Conservation (phyloP, 2,329 filamentous ascomycete genomes). For the Penicillium sp. region DNA sequence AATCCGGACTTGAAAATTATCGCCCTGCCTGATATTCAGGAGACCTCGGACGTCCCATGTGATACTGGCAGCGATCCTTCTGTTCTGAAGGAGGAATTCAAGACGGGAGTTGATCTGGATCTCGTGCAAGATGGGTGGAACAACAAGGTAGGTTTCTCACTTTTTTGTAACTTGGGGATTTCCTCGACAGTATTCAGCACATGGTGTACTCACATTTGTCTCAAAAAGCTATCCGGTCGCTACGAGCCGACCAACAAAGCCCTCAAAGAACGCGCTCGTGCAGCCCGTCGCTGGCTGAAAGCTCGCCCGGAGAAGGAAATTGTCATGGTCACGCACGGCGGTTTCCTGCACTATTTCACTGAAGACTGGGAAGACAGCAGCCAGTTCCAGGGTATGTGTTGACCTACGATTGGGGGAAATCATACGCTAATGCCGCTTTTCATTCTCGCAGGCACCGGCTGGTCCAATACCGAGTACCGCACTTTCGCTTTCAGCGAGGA, state of each 20-base stretch:
- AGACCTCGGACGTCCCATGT: conserved; percentile 70
- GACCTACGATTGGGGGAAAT: background rate
- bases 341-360: conserved; percentile 79
- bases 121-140: conserved; percentile 68
- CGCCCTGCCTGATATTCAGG: conserved; percentile 73
- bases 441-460: conserved; percentile 59
- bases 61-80: conserved; percentile 65
- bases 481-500: conserved; percentile 62
- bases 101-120: conserved; percentile 60
- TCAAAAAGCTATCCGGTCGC: conserved; percentile 25
- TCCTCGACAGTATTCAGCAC: background rate
- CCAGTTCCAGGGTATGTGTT: conserved; percentile 42
- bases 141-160: conserved; percentile 51
- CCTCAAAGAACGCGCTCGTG: conserved; percentile 60
- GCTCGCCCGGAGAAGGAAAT: conserved; percentile 61
- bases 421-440: background rate
- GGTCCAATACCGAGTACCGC: conserved; percentile 71
- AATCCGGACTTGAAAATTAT: conserved; percentile 53
- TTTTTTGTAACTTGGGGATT: background rate
- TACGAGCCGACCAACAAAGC: conserved; percentile 49
- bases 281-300: conserved; percentile 58
- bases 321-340: conserved; percentile 76
- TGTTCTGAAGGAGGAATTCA: conserved; percentile 60
- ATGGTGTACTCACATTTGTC: background rate
- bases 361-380: conserved; percentile 69